phyloP scores from a whole-genome alignment of 1,284 basidiomycete species.

The Schizophyllum amplum region DNA sequence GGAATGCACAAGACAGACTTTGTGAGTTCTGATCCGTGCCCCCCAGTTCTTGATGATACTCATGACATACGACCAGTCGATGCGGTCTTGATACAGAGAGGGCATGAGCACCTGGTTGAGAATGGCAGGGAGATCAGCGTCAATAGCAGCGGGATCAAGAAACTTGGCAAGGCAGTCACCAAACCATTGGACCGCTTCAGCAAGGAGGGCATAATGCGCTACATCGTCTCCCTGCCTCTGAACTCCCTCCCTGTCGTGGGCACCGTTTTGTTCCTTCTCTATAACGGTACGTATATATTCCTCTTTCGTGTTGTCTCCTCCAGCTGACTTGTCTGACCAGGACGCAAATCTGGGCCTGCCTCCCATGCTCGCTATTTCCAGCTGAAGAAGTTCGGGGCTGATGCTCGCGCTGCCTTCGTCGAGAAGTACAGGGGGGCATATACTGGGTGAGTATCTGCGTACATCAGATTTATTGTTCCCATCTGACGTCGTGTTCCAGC shows the following conservation, averaged over 20 bases:
- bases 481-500: conserved; percentile 19
- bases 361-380: conserved; percentile 67
- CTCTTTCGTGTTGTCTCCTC: neutral
- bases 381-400: conserved; percentile 46
- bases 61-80: conserved; percentile 25
- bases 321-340: conserved; percentile 15
- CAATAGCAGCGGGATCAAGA: conserved; percentile 22
- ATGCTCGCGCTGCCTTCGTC: conserved; percentile 43
- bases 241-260: conserved; percentile 65
- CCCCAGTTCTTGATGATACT: conserved; percentile 17
- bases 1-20: conserved; percentile 30
- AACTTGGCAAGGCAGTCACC: conserved; percentile 28
- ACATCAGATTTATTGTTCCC: neutral
- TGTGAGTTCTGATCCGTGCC: conserved; percentile 19
- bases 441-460: conserved; percentile 29
- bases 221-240: conserved; percentile 49
- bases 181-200: conserved; percentile 29
- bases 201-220: conserved; percentile 30
- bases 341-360: conserved; percentile 44
- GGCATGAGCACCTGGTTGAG: conserved; percentile 27
- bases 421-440: conserved; percentile 35
- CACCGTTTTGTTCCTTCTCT: conserved; percentile 52
- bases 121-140: conserved; percentile 27
- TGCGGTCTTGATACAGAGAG: conserved; percentile 33
- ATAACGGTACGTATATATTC: conserved; percentile 29